Base-by-base conservation (phyloP, 2,329 filamentous ascomycete genomes). In the Fusarium poae region DNA sequence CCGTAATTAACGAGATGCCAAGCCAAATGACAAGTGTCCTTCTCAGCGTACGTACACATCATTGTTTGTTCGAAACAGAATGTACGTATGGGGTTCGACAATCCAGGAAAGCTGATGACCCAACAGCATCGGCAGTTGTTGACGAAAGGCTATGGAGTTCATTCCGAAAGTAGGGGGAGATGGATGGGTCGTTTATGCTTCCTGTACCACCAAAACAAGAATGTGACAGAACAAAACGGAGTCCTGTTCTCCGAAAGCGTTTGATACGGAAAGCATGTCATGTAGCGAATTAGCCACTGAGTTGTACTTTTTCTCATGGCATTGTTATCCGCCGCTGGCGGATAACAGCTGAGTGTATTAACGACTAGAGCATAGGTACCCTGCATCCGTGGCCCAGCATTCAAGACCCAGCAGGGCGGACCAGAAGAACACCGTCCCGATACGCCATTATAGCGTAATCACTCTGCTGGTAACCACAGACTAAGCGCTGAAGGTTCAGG, bases 391-490 rank as follows among this genome's bases (percentile, higher is more conserved):
- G 39, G 34, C 23, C 29, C 29, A 55, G 32, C 20, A 40, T 49
- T 39, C 42, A 20, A 64, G 57, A 65, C 61, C 71, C 71, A 64
- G 45, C 51, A 71, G 71, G 44, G 57, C 66, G 71, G 66, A 65
- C 55, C 59, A 61, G 63, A 53, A 63, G 54, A 70, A 67, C 68
- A 65, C 57, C 66, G 61, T 68, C 71, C 64, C 68, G 71, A 46
- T 39, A 64, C 64, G 64, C 68, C 64, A 70, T 67, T 66, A 65
- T 66, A 72, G 65, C 62, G 64, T 61, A 59, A 9, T 70, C 69
- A 51, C 48, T 55, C 49, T 53, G 20, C 59, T 72, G 69, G 69
- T 60, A 62, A 57, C 42, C 34, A 49, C 46, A 49, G 57, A 32
- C 44, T 56, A 53, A 53, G 37, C 30, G 37, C 44, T 55, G 55